These are phyloP conservation scores for Pseudogymnoascus sp. DNA, from an alignment of 2,329 filamentous ascomycete genomes.

Conservation along the genomic window DNA sequence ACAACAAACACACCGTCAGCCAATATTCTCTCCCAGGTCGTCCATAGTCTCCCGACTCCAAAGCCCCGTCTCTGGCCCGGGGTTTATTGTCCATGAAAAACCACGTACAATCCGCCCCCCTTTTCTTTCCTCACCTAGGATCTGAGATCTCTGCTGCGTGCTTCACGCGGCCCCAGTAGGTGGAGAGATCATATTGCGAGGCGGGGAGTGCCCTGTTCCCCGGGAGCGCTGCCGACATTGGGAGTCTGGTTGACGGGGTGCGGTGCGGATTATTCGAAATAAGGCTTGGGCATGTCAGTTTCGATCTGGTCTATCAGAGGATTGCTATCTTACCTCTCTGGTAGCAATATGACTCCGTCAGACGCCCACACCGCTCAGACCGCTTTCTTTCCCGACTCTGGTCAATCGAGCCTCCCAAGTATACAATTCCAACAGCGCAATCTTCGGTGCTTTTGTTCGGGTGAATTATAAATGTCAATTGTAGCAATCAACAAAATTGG, in stretches of 20 bases:
- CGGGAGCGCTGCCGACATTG: slow-evolving; percentile 57
- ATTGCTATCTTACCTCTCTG: not conserved
- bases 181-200: slow-evolving; percentile 86
- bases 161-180: slow-evolving; percentile 90
- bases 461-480: not conserved
- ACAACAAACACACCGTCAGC: not conserved
- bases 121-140: slow-evolving; percentile 63
- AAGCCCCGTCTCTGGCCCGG: not conserved
- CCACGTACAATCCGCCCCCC: slow-evolving; percentile 15
- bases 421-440: not conserved
- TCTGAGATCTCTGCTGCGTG: slow-evolving; percentile 88
- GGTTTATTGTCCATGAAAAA: slow-evolving; percentile 21
- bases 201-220: slow-evolving; percentile 74
- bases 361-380: not conserved
- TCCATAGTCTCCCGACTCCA: not conserved
- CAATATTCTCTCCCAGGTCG: not conserved
- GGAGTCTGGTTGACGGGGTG: no score
- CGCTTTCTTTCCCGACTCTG: not conserved
- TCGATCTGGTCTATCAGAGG: not conserved
- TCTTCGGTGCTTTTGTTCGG: not conserved
- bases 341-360: not conserved
- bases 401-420: not conserved
- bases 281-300: not conserved
- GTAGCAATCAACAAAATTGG: not conserved
- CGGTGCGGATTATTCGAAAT: not conserved